phyloP scores from a whole-genome alignment of 306 rosid genomes.

The Dryas octopetala region DNA sequence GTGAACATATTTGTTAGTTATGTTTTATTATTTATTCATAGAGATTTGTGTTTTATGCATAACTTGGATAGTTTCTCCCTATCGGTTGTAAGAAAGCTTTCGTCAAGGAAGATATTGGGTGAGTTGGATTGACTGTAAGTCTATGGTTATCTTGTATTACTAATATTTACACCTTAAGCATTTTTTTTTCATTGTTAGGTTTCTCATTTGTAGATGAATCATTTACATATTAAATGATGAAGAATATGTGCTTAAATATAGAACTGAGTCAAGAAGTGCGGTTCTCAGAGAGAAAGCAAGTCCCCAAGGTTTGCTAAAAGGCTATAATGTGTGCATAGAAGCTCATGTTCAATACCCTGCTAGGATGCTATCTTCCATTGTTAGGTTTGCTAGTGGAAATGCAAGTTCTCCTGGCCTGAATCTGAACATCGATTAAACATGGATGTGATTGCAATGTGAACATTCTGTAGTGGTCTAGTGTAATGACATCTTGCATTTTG shows the following conservation, averaged over 20 bases:
- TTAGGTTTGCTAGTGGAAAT: slow-evolving; percentile 82
- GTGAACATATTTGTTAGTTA: not conserved
- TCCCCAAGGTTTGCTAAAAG: slow-evolving; percentile 61
- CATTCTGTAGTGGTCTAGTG: not conserved
- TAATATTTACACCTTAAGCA: slow-evolving; percentile 17
- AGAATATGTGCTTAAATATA: slow-evolving; percentile 66
- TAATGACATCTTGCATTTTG: not conserved
- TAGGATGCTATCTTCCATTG: slow-evolving; percentile 58
- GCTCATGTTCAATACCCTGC: slow-evolving; percentile 64
- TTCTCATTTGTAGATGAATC: slow-evolving; percentile 62
- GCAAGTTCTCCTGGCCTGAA: slow-evolving; percentile 50
- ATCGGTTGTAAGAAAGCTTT: slow-evolving; percentile 82
- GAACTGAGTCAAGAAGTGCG: slow-evolving; percentile 56
- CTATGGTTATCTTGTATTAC: not conserved
- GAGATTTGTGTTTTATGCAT: slow-evolving; percentile 37
- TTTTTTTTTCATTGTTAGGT: not conserved
- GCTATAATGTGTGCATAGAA: slow-evolving; percentile 64
- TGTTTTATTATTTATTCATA: not conserved
- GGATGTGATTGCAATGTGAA: not conserved
- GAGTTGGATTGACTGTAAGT: slow-evolving; percentile 29
- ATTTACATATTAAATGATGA: slow-evolving; percentile 60
- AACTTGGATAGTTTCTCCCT: slow-evolving; percentile 82
- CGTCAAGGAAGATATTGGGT: slow-evolving; percentile 85
- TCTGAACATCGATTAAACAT: slow-evolving; percentile 12
- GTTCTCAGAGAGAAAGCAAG: slow-evolving; percentile 64